Percentiles rank a stretch among this genome's conserved stretches.
phyloP scores from a whole-genome alignment of 2,329 filamentous ascomycete genomes.

The Fusarium virguliforme region DNA sequence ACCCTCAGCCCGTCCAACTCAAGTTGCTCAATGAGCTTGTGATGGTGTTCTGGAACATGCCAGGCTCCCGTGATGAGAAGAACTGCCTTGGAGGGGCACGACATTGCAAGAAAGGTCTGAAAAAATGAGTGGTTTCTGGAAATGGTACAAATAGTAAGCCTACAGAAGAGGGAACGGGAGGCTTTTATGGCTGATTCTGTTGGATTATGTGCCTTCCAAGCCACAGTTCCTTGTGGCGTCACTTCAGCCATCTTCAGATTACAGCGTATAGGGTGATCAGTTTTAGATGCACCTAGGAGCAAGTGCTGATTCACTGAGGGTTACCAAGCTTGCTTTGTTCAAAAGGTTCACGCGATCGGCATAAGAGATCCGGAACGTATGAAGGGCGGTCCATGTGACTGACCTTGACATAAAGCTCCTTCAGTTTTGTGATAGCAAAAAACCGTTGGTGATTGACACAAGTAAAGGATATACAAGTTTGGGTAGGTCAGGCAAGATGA shows the following conservation, averaged over 20 bases:
- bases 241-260: slow-evolving; percentile 1
- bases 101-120: neutral
- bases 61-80: slow-evolving; percentile 1
- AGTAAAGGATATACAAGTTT: too few species aligned
- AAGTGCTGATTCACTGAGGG: slow-evolving; percentile 1
- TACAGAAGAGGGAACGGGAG: neutral
- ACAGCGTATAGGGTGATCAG: neutral
- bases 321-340: neutral
- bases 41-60: slow-evolving; percentile 3
- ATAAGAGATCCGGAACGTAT: neutral
- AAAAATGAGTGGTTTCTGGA: neutral
- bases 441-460: too few species aligned
- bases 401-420: too few species aligned
- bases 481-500: too few species aligned
- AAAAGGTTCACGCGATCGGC: neutral
- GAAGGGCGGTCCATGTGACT: neutral
- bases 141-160: neutral
- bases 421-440: neutral
- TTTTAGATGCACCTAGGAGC: neutral
- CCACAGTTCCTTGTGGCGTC: neutral
- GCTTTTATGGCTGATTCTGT: neutral
- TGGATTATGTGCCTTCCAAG: neutral
- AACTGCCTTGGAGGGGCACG: neutral
- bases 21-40: neutral
- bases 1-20: neutral